Evolutionary conservation across 345 rosid genomes (phyloP).

Genomic region (Eucalyptus guilfoylei): DNA sequence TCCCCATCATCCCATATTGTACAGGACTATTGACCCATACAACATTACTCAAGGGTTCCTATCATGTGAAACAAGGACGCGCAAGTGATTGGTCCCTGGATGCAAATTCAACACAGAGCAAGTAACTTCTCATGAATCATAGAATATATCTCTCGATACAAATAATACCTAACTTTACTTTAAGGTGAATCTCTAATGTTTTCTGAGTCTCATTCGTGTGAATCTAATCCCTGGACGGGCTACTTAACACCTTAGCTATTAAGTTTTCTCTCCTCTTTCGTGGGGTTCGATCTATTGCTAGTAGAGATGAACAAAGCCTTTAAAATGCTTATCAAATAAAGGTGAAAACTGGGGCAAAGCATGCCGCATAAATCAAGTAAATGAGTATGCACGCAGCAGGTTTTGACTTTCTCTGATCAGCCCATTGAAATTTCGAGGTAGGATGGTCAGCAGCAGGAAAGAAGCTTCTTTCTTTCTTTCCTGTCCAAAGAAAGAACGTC

Average conservation of each 20-base stretch:
- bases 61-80: not conserved
- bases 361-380: not conserved
- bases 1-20: not conserved
- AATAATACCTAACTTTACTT: not conserved
- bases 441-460: not conserved
- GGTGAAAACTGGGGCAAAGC: not conserved
- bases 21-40: not conserved
- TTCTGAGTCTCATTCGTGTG: not conserved
- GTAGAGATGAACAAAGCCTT: not conserved
- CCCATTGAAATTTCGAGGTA: not conserved
- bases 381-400: not conserved
- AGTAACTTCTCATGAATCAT: not conserved
- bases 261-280: not conserved
- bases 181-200: not conserved
- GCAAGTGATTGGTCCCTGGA: not conserved
- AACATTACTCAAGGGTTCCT: not conserved
- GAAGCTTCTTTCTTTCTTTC: not conserved
- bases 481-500: not conserved
- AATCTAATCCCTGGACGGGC: not conserved
- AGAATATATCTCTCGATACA: not conserved
- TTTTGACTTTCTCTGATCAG: not conserved
- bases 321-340: not conserved
- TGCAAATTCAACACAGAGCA: not conserved
- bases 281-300: rapidly evolving
- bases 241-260: not conserved